These are phyloP conservation scores for Spinellus fusiger DNA, from an alignment of 192 early-diverging fungal genomes.

Conservation along the genomic window DNA sequence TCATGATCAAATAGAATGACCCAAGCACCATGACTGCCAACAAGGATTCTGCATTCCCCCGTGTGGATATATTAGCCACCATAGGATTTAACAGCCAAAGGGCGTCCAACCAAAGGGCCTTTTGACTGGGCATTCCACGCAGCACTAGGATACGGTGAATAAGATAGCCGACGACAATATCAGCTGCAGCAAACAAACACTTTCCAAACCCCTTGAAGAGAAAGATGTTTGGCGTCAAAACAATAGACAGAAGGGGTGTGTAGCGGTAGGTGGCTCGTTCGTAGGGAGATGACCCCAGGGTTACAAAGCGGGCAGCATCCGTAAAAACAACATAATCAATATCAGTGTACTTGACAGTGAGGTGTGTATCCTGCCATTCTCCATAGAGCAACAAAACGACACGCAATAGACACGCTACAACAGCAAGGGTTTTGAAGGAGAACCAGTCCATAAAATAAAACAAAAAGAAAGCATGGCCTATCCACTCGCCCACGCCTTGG, in stretches of 20 bases:
- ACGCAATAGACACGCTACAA: slow-evolving; percentile 45
- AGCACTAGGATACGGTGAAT: slow-evolving; percentile 49
- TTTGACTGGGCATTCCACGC: slow-evolving; percentile 47
- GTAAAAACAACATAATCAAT: slow-evolving; percentile 97
- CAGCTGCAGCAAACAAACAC: slow-evolving; percentile 79
- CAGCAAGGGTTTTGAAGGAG: slow-evolving; percentile 21
- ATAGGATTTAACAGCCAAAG: slow-evolving; percentile 94
- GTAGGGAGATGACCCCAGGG: slow-evolving; percentile 74
- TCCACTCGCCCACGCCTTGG: no score
- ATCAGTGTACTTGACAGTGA: slow-evolving; percentile 96
- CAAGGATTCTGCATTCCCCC: slow-evolving; percentile 89
- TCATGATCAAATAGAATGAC: slow-evolving; percentile 66
- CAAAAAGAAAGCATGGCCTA: neutral
- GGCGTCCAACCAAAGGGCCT: slow-evolving; percentile 47
- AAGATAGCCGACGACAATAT: slow-evolving; percentile 72
- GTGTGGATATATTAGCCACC: slow-evolving; percentile 92
- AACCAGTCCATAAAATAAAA: slow-evolving; percentile 1
- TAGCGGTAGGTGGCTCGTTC: slow-evolving; percentile 93
- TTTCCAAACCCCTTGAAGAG: slow-evolving; percentile 81
- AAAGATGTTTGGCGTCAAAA: slow-evolving; percentile 80
- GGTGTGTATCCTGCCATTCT: slow-evolving; percentile 79
- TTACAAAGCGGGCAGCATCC: slow-evolving; percentile 83
- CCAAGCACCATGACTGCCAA: slow-evolving; percentile 74
- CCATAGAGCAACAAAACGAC: slow-evolving; percentile 72
- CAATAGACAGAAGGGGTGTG: slow-evolving; percentile 88